Base-by-base conservation (phyloP, 768 basidiomycete species). In the Epithele typhae region DNA sequence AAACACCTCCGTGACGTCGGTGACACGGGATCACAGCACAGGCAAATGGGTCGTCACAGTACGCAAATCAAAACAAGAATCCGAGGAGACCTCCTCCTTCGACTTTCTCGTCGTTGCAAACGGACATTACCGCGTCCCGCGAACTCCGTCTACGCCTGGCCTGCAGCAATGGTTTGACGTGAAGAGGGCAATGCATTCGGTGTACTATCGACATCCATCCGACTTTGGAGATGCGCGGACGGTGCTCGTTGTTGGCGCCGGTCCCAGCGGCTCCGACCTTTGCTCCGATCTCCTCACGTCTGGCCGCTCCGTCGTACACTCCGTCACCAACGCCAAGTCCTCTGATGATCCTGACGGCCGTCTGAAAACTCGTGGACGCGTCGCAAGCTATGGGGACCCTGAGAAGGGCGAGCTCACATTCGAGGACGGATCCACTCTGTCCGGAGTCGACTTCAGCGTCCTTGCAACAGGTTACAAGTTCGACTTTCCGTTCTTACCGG, bases 391-490 rank as follows among this genome's bases (percentile, higher is more conserved):
- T 46, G 44, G 55, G 4, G 62, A 79, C 55, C 65, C 63, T 14
- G 56, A 54, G 1, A 55, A 64, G 19, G 79, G 78, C 3, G 63
- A 64, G 32, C 79, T 82, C 6, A 57, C 70, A 25, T 84, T 87
- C 53, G 76, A 74, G 49, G 84, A 85, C 48, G 81, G 78, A 1
- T 66, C 76, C 1, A 55, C 60, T 11, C 83, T 85, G 58, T 53
- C 64, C 25, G 70, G 68, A 5, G 68, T 91, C 46, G 79, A 84
- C 52, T 65, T 77, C 51, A 80, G 79, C 52, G 78, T 90, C 43
- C 65, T 91, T 15, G 89, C 87, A 2, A 92, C 89, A 2, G 90
- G 89, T 10, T 92, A 84, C 60, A 67, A 82, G 42, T 64, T 76
- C 36, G 66, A 75, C 11, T 79, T 82, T 53, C 82, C 84, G 0